A percentile compares a stretch with the other conserved stretches of the same genome.
Conservation (phyloP, 495 filamentous ascomycete genomes). For the Rusavskia elegans region DNA sequence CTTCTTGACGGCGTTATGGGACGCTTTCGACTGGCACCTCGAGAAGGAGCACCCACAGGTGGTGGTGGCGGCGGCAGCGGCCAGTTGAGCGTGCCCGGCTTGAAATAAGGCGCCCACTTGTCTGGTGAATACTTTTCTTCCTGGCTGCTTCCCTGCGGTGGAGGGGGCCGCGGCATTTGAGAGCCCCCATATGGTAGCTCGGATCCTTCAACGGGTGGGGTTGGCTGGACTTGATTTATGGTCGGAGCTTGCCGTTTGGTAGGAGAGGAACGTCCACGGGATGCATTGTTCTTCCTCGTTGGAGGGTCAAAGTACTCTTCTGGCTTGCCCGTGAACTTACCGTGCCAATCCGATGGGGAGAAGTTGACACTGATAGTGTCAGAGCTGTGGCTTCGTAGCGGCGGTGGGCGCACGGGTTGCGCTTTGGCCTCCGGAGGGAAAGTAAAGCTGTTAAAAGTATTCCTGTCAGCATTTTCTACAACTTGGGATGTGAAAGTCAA, state of each 20-base stretch:
- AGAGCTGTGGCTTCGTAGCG: slow-evolving; percentile 41
- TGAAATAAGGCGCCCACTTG: slow-evolving; percentile 50
- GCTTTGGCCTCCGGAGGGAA: slow-evolving; percentile 18
- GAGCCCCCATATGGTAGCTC: slow-evolving; percentile 3
- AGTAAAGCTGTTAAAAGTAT: slow-evolving; percentile 28
- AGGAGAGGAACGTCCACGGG: slow-evolving; percentile 19
- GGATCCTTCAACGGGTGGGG: background rate
- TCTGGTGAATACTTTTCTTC: slow-evolving; percentile 43
- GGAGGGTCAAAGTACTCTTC: slow-evolving; percentile 35
- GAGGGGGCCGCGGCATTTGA: slow-evolving; percentile 6
- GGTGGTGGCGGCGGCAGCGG: slow-evolving; percentile 24
- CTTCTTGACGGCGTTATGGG: slow-evolving; percentile 24
- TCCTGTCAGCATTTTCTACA: slow-evolving; percentile 10
- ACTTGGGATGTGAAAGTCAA: too few relatives aligned
- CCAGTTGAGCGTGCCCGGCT: slow-evolving; percentile 40
- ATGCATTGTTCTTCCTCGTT: slow-evolving; percentile 19
- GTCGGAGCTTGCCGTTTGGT: slow-evolving; percentile 14
- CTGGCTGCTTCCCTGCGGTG: slow-evolving; percentile 14
- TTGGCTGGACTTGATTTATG: slow-evolving; percentile 5
- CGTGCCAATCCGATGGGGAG: slow-evolving; percentile 42
- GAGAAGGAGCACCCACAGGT: slow-evolving; percentile 12
- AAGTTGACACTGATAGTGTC: slow-evolving; percentile 69
- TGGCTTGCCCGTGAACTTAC: slow-evolving; percentile 29
- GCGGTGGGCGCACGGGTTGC: slow-evolving; percentile 19
- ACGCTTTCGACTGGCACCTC: slow-evolving; percentile 16